phyloP scores from a whole-genome alignment of 2,329 filamentous ascomycete genomes.

The Aspergillus novofumigatus region DNA sequence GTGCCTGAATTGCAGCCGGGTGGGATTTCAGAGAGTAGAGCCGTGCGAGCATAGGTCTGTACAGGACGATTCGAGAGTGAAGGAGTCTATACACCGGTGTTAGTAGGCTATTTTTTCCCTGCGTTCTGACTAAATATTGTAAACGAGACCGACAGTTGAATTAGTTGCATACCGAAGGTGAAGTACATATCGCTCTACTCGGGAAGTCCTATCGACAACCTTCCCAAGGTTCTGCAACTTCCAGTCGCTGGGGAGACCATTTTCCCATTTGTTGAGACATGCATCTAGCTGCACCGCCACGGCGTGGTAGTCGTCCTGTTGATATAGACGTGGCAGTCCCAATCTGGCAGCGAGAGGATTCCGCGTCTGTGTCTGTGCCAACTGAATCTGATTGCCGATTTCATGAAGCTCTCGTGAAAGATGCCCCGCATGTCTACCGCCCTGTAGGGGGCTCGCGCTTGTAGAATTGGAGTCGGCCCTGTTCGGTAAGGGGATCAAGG shows the following conservation, averaged over 20 bases:
- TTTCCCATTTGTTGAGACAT: conserved; percentile 15
- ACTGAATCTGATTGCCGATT: conserved; percentile 17
- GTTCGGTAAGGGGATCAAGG: conserved; percentile 5
- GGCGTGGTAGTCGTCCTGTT: conserved; percentile 15
- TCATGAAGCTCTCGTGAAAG: conserved; percentile 7
- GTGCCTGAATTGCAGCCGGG: background rate
- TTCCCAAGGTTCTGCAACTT: conserved; percentile 5
- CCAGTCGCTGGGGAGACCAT: conserved; percentile 9
- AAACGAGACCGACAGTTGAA: no score
- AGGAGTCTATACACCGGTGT: conserved; percentile 7
- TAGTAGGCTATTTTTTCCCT: no score
- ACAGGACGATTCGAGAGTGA: conserved; percentile 14
- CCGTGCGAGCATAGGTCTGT: conserved; percentile 15
- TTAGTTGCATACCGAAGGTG: conserved; percentile 8
- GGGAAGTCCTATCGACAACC: conserved; percentile 5
- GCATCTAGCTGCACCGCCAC: conserved; percentile 14
- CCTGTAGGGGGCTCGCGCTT: background rate
- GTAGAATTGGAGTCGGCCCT: background rate
- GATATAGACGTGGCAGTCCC: conserved; percentile 8
- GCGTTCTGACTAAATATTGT: no score
- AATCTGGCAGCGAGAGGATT: conserved; percentile 9
- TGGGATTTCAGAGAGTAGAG: conserved; percentile 10
- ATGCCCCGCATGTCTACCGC: background rate
- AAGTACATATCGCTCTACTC: conserved; percentile 11
- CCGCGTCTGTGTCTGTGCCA: conserved; percentile 15